A percentile compares a stretch with the other conserved stretches of the same genome.
Conservation (phyloP, 2,329 filamentous ascomycete species). For the Colletotrichum falcatum region DNA sequence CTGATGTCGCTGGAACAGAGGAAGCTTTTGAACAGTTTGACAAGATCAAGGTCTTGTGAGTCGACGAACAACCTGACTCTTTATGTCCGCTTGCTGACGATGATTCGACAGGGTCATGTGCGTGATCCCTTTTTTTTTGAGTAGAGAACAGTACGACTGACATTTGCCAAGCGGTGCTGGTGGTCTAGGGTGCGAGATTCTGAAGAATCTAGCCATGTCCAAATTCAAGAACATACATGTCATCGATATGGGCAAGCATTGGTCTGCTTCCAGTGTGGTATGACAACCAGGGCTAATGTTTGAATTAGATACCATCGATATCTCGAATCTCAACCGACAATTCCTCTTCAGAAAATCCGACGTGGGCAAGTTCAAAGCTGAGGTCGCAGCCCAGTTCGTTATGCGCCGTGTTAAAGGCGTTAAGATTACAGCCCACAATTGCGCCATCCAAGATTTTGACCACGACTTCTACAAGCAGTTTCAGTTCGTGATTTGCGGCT, state of each 20-base stretch:
- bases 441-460: conserved; percentile 96
- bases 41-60: conserved; percentile 80
- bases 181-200: conserved; percentile 93
- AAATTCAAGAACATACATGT: conserved; percentile 98
- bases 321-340: conserved; percentile 97
- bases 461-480: conserved; percentile 98
- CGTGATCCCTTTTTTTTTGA: conserved; percentile 46
- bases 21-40: conserved; percentile 70
- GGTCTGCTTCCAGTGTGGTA: neutral
- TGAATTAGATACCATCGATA: conserved; percentile 88
- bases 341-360: conserved; percentile 94
- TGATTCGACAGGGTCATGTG: conserved; percentile 61
- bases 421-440: conserved; percentile 92
- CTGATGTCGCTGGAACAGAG: conserved; percentile 61
- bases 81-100: conserved; percentile 42
- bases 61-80: conserved; percentile 25
- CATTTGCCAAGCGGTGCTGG: conserved; percentile 80
- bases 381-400: conserved; percentile 92
- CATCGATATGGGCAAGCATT: conserved; percentile 90
- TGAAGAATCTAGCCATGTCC: conserved; percentile 95
- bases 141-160: conserved; percentile 39
- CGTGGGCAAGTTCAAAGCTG: conserved; percentile 93
- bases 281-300: conserved; percentile 28
- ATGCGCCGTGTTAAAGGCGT: conserved; percentile 90
- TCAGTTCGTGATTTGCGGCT: conserved; percentile 89